phyloP scores from a whole-genome alignment of 140 eudicot genomes.

The Ambrosia hybrid region DNA sequence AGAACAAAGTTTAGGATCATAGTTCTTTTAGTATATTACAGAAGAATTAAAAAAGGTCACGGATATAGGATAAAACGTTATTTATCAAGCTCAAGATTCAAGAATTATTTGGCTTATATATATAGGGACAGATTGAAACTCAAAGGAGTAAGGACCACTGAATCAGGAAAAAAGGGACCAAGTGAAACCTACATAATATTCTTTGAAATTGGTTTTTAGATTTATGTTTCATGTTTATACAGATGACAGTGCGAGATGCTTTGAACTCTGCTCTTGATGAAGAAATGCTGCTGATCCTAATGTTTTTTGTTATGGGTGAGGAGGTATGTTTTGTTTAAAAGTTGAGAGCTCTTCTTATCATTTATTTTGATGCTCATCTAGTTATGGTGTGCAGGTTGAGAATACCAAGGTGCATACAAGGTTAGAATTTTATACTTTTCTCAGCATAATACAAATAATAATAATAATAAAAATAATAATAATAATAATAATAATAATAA shows the following conservation, averaged over 20 bases:
- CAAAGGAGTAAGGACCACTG: neutral
- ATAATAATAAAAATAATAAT: too few relatives aligned
- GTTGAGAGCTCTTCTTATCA: neutral
- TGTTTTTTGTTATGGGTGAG: conserved; percentile 86
- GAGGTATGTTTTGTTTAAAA: conserved; percentile 44
- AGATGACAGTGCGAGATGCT: conserved; percentile 95
- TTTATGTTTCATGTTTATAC: conserved; percentile 20
- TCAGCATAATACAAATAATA: neutral
- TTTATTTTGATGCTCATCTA: conserved; percentile 21
- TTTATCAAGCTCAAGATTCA: neutral
- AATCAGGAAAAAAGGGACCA: conserved; percentile 4
- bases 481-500: too few relatives aligned
- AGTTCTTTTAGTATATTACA: neutral
- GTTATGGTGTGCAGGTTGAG: conserved; percentile 60
- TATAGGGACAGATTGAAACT: neutral
- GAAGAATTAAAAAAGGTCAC: neutral
- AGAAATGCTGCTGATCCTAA: conserved; percentile 94
- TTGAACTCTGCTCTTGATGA: conserved; percentile 88
- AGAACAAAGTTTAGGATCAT: neutral
- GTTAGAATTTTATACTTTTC: conserved; percentile 38
- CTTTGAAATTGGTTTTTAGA: neutral
- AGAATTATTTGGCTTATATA: neutral
- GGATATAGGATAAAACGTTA: neutral
- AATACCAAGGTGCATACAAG: conserved; percentile 99
- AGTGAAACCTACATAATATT: neutral